Base-by-base conservation (phyloP, 306 rosid species). In the Hippophae rhamnoides region DNA sequence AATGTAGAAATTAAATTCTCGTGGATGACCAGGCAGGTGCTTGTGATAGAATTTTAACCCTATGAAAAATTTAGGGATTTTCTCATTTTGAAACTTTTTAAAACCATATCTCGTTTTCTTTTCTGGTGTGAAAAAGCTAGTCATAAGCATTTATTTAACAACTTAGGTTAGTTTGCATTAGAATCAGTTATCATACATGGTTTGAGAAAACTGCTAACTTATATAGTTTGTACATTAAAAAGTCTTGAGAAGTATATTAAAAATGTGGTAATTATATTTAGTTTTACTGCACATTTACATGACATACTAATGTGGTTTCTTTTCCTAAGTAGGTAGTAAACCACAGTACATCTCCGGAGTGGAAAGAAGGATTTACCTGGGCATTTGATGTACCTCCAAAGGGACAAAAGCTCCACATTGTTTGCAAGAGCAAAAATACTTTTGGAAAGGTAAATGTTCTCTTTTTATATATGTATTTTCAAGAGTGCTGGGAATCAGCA, bases 291-390 rank as follows among this genome's bases (percentile, higher is more conserved):
- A 25, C 47, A 58, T 67, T 58, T 25, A 43, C 7, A 40, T 11
- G 13, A 13, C 52, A 52, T 44, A 6, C 53, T 67, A 31, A 67
- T 41, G 43, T 70, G 9, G 9, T 50, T 26, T 50, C 54, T 62
- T 25, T 44, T 42, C 56, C 18, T 65, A 56, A 54, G 6, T 67
- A 92, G 98, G 93, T 92, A 3, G 90, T 92, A 72, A 87, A 78
- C 82, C 96, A 83, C 57, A 83, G 83, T 73, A 79, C 79, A 44
- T 83, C 87, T 49, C 98, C 98, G 13, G 98, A 92, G 73, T 92
- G 98, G 98, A 81, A 92, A 69, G 98, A 92, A 87, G 95, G 98
- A 27, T 92, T 92, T 83, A 85, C 89, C 0, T 92, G 98, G 98
- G 96, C 83, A 51, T 92, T 87, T 65, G 96, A 92, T 66, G 93